Evolutionary conservation across 805 yeast genomes (phyloP).

Genomic region (Suhomyces emberorum): DNA sequence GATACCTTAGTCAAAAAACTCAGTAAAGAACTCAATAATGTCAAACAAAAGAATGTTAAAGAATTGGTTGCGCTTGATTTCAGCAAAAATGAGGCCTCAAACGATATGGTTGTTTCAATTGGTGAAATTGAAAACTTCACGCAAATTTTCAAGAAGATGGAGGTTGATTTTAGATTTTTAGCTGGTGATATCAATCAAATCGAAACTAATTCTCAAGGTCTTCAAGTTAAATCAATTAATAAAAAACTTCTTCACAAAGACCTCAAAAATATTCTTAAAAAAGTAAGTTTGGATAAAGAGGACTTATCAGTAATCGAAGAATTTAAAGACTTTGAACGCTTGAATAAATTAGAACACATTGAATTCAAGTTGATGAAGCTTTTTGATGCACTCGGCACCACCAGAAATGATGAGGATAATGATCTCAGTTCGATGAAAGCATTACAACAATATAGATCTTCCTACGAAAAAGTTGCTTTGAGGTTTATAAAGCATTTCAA

Average conservation of each 20-base stretch:
- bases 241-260: conserved; percentile 73
- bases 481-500: conserved; percentile 49
- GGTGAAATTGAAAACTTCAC: conserved; percentile 35
- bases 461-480: conserved; percentile 54
- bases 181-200: conserved; percentile 66
- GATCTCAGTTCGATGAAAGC: conserved; percentile 67
- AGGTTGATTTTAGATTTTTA: conserved; percentile 38
- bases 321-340: conserved; percentile 48
- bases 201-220: conserved; percentile 73
- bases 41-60: conserved; percentile 62
- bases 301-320: conserved; percentile 47
- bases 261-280: conserved; percentile 61
- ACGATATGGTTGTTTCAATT: conserved; percentile 32
- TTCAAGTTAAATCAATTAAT: conserved; percentile 80
- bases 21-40: conserved; percentile 52
- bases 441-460: conserved; percentile 58
- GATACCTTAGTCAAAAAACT: conserved; percentile 56
- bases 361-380: conserved; percentile 58
- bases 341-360: conserved; percentile 39
- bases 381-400: conserved; percentile 62
- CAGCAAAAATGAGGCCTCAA: conserved; percentile 27
- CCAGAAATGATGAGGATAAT: conserved; percentile 45
- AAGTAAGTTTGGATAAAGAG: conserved; percentile 62
- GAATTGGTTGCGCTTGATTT: conserved; percentile 38
- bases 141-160: conserved; percentile 39